These are phyloP conservation scores for Cryptococcus jaspeensis DNA, from an alignment of 1,284 basidiomycete genomes.

Conservation along the genomic window DNA sequence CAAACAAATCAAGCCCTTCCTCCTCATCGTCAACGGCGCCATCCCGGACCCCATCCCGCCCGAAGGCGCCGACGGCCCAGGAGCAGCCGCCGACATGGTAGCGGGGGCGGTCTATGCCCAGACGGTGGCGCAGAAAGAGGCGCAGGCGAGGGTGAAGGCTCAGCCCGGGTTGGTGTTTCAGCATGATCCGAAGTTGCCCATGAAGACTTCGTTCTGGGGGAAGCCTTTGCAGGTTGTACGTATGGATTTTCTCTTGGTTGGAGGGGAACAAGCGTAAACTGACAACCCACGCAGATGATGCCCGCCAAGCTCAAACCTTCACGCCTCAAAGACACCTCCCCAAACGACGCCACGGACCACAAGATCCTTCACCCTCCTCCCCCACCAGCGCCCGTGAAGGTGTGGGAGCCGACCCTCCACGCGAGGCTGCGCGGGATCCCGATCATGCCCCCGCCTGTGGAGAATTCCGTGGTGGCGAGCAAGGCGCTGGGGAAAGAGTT, in stretches of 20 bases:
- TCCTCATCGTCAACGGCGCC: slow-evolving; percentile 23
- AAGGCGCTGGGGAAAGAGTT: slow-evolving; percentile 24
- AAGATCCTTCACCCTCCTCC: slow-evolving; percentile 11
- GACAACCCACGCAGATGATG: slow-evolving; percentile 13
- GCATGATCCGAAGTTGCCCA: slow-evolving; percentile 23
- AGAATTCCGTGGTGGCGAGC: slow-evolving; percentile 20
- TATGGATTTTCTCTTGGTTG: not conserved
- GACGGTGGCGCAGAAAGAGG: no score
- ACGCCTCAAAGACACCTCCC: slow-evolving; percentile 16
- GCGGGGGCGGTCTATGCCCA: not conserved
- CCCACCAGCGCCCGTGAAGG: not conserved
- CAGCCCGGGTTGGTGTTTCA: slow-evolving; percentile 10
- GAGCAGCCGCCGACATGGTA: not conserved
- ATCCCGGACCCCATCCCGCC: not conserved
- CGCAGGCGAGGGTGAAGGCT: no score
- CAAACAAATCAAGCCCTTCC: slow-evolving; percentile 32
- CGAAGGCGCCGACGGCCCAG: not conserved
- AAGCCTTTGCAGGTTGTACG: slow-evolving; percentile 15
- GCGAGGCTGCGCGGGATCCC: slow-evolving; percentile 12
- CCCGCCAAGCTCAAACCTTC: slow-evolving; percentile 19
- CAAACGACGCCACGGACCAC: slow-evolving; percentile 15
- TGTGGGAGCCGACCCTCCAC: slow-evolving; percentile 12
- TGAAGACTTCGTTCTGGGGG: slow-evolving; percentile 6
- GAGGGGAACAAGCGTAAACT: not conserved
- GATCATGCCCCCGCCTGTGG: slow-evolving; percentile 24